Percentiles rank a stretch among this genome's conserved stretches.
phyloP scores from a whole-genome alignment of 192 early-diverging fungal genomes.

The Backusella liffmaniae region DNA sequence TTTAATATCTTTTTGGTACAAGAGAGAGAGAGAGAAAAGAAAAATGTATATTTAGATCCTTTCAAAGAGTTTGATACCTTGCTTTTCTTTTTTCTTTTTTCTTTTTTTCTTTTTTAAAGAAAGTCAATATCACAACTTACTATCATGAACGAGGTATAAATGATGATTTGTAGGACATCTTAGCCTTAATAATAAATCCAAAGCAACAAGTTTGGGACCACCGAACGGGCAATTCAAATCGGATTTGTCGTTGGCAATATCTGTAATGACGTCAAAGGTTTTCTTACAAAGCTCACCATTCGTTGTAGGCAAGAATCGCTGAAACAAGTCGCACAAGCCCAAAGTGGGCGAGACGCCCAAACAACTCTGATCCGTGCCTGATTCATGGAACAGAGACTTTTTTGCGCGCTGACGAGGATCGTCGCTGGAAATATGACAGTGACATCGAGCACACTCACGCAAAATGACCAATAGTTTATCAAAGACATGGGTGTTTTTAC shows the following conservation, averaged over 20 bases:
- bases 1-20: not conserved
- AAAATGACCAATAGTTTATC: constrained; percentile 36
- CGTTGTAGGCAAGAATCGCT: constrained; percentile 39
- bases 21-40: not conserved
- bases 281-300: constrained; percentile 31
- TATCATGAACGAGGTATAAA: constrained; percentile 39
- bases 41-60: constrained; percentile 1
- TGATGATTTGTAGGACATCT: constrained; percentile 53
- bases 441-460: constrained; percentile 38
- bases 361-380: constrained; percentile 24
- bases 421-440: constrained; percentile 18
- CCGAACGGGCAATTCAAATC: constrained; percentile 31
- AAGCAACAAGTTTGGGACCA: constrained; percentile 44
- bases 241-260: constrained; percentile 37
- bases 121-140: constrained; percentile 8
- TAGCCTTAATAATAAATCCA: constrained; percentile 51
- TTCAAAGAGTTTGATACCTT: not conserved
- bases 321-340: constrained; percentile 49
- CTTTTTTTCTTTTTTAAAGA: not conserved
- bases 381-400: not conserved
- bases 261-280: constrained; percentile 39
- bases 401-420: not conserved
- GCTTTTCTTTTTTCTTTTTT: not conserved
- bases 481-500: constrained; percentile 34
- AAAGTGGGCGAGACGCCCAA: constrained; percentile 35